A percentile compares a stretch with the other conserved stretches of the same genome.
phyloP scores from a whole-genome alignment of 176 grass and related monocot genomes.

The Aegilops bicornis region DNA sequence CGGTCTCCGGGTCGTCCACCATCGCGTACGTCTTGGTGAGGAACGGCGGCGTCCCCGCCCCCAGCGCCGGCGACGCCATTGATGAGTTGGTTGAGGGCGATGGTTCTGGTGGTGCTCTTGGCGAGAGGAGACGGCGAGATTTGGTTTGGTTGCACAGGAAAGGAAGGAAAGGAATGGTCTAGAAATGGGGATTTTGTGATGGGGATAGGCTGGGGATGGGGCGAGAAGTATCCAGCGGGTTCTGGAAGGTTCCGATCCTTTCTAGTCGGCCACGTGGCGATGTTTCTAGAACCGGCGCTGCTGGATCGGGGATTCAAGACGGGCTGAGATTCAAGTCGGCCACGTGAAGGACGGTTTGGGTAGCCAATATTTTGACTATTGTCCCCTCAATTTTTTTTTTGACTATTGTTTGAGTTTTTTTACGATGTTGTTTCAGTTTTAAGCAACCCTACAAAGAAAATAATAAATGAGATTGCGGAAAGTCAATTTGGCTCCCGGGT shows the following conservation, averaged over 20 bases:
- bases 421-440: too few species aligned
- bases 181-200: slow-evolving; percentile 23
- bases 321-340: not conserved
- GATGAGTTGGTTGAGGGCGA: not conserved
- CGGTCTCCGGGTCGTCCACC: slow-evolving; percentile 49
- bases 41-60: slow-evolving; percentile 57
- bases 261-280: slow-evolving; percentile 15
- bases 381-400: too few species aligned
- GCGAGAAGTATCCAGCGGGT: slow-evolving; percentile 53
- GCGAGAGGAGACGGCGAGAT: not conserved
- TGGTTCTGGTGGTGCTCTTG: not conserved
- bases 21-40: slow-evolving; percentile 72
- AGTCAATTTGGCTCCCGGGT: too few species aligned
- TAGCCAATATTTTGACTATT: too few species aligned
- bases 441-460: too few species aligned
- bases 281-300: slow-evolving; percentile 33
- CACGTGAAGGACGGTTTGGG: not conserved
- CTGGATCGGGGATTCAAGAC: not conserved
- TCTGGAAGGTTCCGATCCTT: slow-evolving; percentile 49
- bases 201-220: slow-evolving; percentile 12
- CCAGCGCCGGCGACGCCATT: slow-evolving; percentile 40
- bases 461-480: too few species aligned
- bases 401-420: too few species aligned
- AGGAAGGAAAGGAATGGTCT: slow-evolving; percentile 11
- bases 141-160: slow-evolving; percentile 18